Evolutionary conservation across 1,139 yeast genomes (phyloP).

Genomic region (Suhomyces terraborum): DNA sequence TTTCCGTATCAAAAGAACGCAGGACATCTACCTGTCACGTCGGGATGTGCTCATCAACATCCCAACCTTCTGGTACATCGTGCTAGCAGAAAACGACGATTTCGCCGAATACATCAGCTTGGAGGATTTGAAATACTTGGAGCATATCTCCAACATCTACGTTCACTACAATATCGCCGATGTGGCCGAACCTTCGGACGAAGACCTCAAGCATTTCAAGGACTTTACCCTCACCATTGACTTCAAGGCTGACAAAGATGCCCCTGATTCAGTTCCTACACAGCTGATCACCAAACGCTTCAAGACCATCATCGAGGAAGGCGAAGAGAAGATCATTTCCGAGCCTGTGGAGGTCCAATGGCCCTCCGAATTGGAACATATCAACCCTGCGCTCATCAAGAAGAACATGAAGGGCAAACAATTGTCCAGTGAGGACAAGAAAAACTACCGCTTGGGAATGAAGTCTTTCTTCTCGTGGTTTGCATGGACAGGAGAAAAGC

Average conservation of each 20-base stretch:
- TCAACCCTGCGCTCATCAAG: conserved; percentile 54
- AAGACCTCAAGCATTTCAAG: conserved; percentile 37
- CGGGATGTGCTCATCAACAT: conserved; percentile 47
- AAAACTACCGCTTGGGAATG: conserved; percentile 66
- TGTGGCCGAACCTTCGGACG: conserved; percentile 15
- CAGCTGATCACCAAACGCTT: conserved; percentile 61
- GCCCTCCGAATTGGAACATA: conserved; percentile 57
- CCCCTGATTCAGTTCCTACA: conserved; percentile 42
- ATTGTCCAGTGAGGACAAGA: conserved; percentile 54
- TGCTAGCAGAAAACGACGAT: conserved; percentile 72
- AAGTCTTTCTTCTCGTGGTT: conserved; percentile 75
- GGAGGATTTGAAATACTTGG: conserved; percentile 69
- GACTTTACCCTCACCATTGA: conserved; percentile 59
- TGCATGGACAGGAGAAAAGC: conserved; percentile 71
- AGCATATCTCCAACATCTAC: conserved; percentile 56
- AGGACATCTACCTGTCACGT: conserved; percentile 52
- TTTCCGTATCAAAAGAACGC: conserved; percentile 51
- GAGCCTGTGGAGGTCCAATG: conserved; percentile 53
- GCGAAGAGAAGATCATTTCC: conserved; percentile 56
- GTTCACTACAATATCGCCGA: conserved; percentile 50
- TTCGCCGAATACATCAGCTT: conserved; percentile 69
- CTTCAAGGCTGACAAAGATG: conserved; percentile 43
- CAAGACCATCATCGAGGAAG: conserved; percentile 45
- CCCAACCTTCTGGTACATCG: conserved; percentile 77
- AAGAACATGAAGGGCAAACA: conserved; percentile 32